Base-by-base conservation (phyloP, 768 basidiomycete species). In the Clitopilus hobsonii region DNA sequence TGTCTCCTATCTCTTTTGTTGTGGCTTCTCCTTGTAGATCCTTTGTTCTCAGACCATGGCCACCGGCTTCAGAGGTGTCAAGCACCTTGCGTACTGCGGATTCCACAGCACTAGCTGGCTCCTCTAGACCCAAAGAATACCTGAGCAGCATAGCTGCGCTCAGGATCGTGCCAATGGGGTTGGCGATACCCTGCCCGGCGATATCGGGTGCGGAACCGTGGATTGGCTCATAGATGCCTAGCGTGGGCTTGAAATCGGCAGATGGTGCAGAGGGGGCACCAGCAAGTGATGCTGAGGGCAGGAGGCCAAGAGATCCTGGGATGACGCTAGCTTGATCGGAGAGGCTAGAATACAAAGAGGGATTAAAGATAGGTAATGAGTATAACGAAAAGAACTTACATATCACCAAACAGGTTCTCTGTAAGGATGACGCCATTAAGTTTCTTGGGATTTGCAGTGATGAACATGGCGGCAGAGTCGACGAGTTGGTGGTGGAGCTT, bases 241-340 rank as follows among this genome's bases (percentile, higher is more conserved):
- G 71, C 1, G 89, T 89, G 5, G 89, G 84, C 66, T 89, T 90
- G 69, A 88, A 88, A 57, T 81, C 75, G 24, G 82, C 73, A 1
- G 82, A 86, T 59, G 75, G 78, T 5, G 76, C 64, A 11, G 83
- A 89, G 57, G 77, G 94, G 22, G 92, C 91, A 45, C 93, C 94
- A 1, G 95, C 91, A 7, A 99, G 84, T 13, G 95, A 98, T 26
- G 97, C 97, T 11, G 97, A 98, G 13, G 97, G 96, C 13, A 98
- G 78, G 20, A 99, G 81, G 51, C 97, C 97, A 8, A 99, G 85
- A 25, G 97, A 98, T 16, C 97, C 97, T 16, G 96, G 96, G 63
- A 99, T 98, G 61, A 98, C 93, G 61, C 95, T 98, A 11, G 87
- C 83, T 70, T 99, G 94, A 69, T 98, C 97, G 6, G 96, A 98